Evolutionary conservation across 1,284 basidiomycete genomes (phyloP).

Genomic region (Cryptococcus wingfieldii): DNA sequence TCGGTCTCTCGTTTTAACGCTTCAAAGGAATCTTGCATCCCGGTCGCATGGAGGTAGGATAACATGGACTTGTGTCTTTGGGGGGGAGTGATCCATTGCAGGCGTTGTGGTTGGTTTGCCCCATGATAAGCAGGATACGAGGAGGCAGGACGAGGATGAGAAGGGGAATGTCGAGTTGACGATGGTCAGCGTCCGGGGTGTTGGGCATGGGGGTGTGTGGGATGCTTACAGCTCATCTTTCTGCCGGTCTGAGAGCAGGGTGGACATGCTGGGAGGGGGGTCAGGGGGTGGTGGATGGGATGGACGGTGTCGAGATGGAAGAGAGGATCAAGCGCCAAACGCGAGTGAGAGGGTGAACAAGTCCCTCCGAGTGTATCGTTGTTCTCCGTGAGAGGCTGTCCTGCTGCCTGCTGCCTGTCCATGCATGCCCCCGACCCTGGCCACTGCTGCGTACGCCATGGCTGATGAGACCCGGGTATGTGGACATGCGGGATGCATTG

Average conservation of each 20-base stretch:
- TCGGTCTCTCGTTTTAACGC: conserved; percentile 60
- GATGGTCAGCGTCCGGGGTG: background rate
- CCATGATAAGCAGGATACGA: background rate
- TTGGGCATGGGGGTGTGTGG: background rate
- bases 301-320: background rate
- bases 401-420: too few relatives aligned
- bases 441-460: too few relatives aligned
- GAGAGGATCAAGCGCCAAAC: background rate
- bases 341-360: too few relatives aligned
- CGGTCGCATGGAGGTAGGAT: conserved; percentile 69
- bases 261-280: conserved; percentile 30
- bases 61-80: conserved; percentile 75
- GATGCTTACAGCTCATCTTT: conserved; percentile 71
- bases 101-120: background rate
- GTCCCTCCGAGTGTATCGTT: too few relatives aligned
- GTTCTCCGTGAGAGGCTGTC: too few relatives aligned
- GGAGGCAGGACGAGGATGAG: conserved; percentile 12
- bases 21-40: conserved; percentile 61
- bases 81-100: background rate
- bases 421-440: too few relatives aligned
- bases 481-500: background rate
- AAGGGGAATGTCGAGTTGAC: background rate
- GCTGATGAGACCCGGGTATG: too few relatives aligned
- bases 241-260: conserved; percentile 66
- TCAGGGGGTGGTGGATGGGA: background rate